Conservation (phyloP, 2,329 filamentous ascomycete genomes). For the Sporothrix curviconia region DNA sequence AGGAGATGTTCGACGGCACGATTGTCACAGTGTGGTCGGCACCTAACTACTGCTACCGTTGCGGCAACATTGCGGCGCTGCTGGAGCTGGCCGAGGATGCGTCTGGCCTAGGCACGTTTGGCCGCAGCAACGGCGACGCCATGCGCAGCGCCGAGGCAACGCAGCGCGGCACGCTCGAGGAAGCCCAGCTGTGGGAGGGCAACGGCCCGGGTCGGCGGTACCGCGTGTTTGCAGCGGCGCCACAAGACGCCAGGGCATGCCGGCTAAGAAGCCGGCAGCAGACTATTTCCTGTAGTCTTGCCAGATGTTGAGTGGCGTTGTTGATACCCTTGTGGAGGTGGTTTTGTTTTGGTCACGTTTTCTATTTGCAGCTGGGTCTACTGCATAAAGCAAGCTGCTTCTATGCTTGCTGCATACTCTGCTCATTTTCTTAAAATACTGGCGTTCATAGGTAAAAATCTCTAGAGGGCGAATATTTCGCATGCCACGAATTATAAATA, state of each 20-base stretch:
- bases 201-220: conserved; percentile 81
- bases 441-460: background rate
- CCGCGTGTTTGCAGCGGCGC: conserved; percentile 91
- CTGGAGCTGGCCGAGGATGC: conserved; percentile 86
- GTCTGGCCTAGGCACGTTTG: conserved; percentile 63
- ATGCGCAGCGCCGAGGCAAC: conserved; percentile 33
- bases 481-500: background rate
- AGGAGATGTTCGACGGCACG: conserved; percentile 94
- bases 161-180: conserved; percentile 40
- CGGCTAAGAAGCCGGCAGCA: conserved; percentile 94
- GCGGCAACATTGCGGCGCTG: conserved; percentile 91
- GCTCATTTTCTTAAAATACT: background rate
- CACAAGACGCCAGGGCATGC: conserved; percentile 97
- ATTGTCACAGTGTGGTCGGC: conserved; percentile 99
- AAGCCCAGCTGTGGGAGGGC: conserved; percentile 37
- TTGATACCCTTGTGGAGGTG: background rate
- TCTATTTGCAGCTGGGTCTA: background rate
- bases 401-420: background rate
- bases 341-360: background rate
- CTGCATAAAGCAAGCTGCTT: background rate
- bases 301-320: background rate
- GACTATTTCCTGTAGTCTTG: conserved; percentile 76
- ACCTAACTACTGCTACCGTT: conserved; percentile 94
- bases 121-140: conserved; percentile 65
- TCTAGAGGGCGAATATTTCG: background rate